These are phyloP conservation scores for Macrocybe gigantea DNA, from an alignment of 768 basidiomycete genomes.

Conservation along the genomic window DNA sequence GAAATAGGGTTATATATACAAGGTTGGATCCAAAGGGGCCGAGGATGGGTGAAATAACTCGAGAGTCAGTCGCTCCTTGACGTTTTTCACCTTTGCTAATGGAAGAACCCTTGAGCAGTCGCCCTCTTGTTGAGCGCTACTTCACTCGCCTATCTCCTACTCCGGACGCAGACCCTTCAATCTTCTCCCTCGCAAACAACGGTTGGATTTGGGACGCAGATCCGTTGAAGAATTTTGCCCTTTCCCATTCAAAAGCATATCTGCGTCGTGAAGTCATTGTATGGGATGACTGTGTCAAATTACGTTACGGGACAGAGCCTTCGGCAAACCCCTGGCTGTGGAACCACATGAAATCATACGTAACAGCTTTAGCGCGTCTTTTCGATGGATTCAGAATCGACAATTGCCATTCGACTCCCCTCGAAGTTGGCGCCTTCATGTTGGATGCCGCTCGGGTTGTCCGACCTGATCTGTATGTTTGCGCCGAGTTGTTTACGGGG, in stretches of 20 bases:
- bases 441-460: constrained; percentile 86
- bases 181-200: constrained; percentile 90
- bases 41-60: constrained; percentile 72
- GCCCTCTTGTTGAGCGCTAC: constrained; percentile 84
- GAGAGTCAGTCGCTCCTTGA: constrained; percentile 40
- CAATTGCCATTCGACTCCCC: constrained; percentile 96
- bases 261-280: constrained; percentile 94
- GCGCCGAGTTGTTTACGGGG: constrained; percentile 96
- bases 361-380: constrained; percentile 66
- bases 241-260: constrained; percentile 89
- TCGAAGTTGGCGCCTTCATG: constrained; percentile 93
- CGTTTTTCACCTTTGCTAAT: constrained; percentile 1
- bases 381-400: constrained; percentile 98
- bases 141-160: constrained; percentile 73
- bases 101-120: constrained; percentile 33
- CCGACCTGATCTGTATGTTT: constrained; percentile 92
- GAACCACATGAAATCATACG: constrained; percentile 85
- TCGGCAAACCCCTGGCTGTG: constrained; percentile 91
- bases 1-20: constrained; percentile 72
- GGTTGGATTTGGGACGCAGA: constrained; percentile 99
- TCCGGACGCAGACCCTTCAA: constrained; percentile 36
- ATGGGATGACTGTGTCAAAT: constrained; percentile 98
- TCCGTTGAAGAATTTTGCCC: constrained; percentile 91
- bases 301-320: constrained; percentile 83
- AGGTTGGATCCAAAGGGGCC: constrained; percentile 82